Evolutionary conservation across 306 rosid genomes (phyloP), one percentile per base, ranked within the genome.

Genomic region (Datisca glomerata): DNA sequence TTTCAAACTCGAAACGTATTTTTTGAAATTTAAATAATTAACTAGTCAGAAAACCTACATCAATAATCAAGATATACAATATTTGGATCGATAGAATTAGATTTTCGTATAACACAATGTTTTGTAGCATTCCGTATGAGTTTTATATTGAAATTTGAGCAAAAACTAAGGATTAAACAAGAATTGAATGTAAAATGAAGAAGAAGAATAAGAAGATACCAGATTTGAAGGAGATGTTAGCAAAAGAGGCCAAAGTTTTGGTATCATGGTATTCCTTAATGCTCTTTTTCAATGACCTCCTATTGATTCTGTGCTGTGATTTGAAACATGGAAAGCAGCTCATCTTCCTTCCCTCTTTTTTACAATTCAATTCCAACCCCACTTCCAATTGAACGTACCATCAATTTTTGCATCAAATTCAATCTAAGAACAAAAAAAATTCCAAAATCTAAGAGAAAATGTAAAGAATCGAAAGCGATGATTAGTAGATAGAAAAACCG

Each of bases 301-400:
- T 61, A 16, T 36, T 55, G 53, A 14, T 20, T 51, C 51, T 68
- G 37, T 67, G 66, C 38, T 74, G 61, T 5, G 89, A 77, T 59
- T 56, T 47, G 24, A 89, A 80, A 56, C 85, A 89, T 12, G 69
- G 28, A 57, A 83, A 79, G 74, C 89, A 89, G 25, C 59, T 72
- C 94, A 89, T 89, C 56, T 52, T 82, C 61, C 40, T 39, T 29
- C n/a, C n/a, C 7, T 9, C 3, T 1, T 23, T 17, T 15, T 23
- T 21, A 4, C 3, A 13, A 21, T 33, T 35, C 32, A 21, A 21
- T 32, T 15, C 9, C 48, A 43, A 21, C 14, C 25, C 27, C 31
- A 41, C 63, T 60, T 32, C 53, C 53, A 65, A 21, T 41, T 11
- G 5, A 59, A 36, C 69, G 38, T 54, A 12, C 42, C 13, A 6